Evolutionary conservation across 306 rosid genomes (phyloP).

Genomic region (Dalbergia cochinchinensis): DNA sequence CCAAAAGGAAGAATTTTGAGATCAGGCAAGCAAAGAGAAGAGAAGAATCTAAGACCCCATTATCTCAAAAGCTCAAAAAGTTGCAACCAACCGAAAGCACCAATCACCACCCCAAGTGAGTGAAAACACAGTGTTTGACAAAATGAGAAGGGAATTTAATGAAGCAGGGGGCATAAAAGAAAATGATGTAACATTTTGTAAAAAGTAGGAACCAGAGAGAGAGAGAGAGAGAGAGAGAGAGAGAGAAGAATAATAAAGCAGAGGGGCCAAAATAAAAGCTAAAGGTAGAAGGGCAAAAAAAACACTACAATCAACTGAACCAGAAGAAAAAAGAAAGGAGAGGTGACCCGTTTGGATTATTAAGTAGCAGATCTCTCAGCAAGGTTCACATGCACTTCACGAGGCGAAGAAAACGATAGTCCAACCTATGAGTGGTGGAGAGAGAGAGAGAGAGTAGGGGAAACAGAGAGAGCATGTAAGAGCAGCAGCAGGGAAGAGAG

Average conservation of each 20-base stretch:
- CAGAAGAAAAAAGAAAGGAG: slow-evolving; percentile 48
- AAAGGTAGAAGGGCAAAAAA: slow-evolving; percentile 43
- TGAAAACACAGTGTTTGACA: slow-evolving; percentile 40
- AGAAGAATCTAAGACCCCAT: slow-evolving; percentile 54
- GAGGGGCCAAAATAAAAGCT: neutral
- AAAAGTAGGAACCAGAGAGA: slow-evolving; percentile 35
- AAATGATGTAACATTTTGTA: slow-evolving; percentile 44
- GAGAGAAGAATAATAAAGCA: neutral
- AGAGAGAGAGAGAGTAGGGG: slow-evolving; percentile 42
- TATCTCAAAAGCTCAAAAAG: slow-evolving; percentile 47
- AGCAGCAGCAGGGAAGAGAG: neutral
- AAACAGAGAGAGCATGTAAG: neutral
- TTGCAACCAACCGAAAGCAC: slow-evolving; percentile 40
- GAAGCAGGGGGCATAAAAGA: slow-evolving; percentile 49
- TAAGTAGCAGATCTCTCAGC: slow-evolving; percentile 75
- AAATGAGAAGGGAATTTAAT: slow-evolving; percentile 35
- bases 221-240: neutral
- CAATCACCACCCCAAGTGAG: slow-evolving; percentile 1
- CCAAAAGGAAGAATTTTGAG: slow-evolving; percentile 44
- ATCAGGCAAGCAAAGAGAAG: slow-evolving; percentile 42
- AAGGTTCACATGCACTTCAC: slow-evolving; percentile 90
- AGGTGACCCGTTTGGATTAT: slow-evolving; percentile 62
- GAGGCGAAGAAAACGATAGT: slow-evolving; percentile 67
- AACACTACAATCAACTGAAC: slow-evolving; percentile 75
- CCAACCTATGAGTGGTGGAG: slow-evolving; percentile 38